Base-by-base conservation (phyloP, 306 rosid genomes). In the Ormosia semicastrata region DNA sequence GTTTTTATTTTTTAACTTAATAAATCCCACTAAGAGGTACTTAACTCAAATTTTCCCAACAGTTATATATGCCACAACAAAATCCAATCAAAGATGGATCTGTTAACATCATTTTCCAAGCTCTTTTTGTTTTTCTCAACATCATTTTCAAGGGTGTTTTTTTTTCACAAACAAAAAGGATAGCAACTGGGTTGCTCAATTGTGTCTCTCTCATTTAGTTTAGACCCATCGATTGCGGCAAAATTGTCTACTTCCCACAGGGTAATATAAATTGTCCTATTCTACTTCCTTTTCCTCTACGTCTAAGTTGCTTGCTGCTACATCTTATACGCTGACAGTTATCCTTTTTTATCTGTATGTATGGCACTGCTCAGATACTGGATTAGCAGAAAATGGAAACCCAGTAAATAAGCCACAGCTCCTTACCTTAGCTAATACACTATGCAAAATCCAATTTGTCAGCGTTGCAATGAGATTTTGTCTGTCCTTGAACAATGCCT, bases 231-330 rank as follows among this genome's bases (percentile, higher is more conserved):
- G 29, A 8, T 60, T 60, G n/a, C 7, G 8, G 40, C 59, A 43
- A 59, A 75, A 7, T 60, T 59, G 44, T 36, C 10, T 5, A 37
- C 3, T 15, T 8, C 32, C 18, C 6, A 44, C 24, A 24, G 24
- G 24, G 24, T 24, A 1, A 24, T 24, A 44, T 44, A 43, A 4
- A 43, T 8, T 43, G 47, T 43, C 9, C 24, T 24, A 0, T 24
- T 24, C 24, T 24, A 8, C 13, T 18, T 57, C 10, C 34, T 40
- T 66, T 40, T 39, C 54, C 24, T 75, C 57, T 58, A 24, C 9
- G 6, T 75, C 65, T 4, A 34, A 65, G 13, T 15, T 76, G 81
- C 62, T 79, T 79, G 76, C 76, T 79, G 62, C 60, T 33, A 12
- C 9, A 29, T 66, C 46, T 50, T 66, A 37, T 43, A 24, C 43